These are phyloP conservation scores for Scedosporium minutisporum DNA, from an alignment of 2,329 filamentous ascomycete genomes.

Conservation along the genomic window DNA sequence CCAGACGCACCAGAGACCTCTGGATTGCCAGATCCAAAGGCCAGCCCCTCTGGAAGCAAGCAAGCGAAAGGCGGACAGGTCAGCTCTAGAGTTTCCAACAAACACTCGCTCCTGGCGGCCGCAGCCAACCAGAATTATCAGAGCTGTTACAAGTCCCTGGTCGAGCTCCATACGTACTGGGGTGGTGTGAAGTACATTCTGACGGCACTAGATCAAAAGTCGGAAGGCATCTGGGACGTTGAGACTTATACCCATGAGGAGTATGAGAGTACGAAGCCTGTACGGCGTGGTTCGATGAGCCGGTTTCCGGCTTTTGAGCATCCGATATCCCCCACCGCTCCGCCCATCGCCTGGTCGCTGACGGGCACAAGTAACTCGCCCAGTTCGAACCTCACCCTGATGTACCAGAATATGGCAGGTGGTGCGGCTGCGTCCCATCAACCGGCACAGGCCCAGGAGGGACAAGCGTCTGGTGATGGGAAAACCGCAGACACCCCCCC, in stretches of 20 bases:
- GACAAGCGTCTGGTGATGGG: background rate
- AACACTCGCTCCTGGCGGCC: constrained; percentile 68
- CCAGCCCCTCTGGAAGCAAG: constrained; percentile 4
- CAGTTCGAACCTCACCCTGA: constrained; percentile 70
- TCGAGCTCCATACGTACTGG: constrained; percentile 78
- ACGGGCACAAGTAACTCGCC: constrained; percentile 80
- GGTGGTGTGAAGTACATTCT: constrained; percentile 79
- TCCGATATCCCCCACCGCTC: constrained; percentile 38
- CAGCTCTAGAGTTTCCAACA: constrained; percentile 36
- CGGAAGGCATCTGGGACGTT: constrained; percentile 75
- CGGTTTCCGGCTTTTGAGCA: constrained; percentile 35
- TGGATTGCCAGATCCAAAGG: constrained; percentile 29
- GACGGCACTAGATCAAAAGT: constrained; percentile 77
- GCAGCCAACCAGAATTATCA: constrained; percentile 83
- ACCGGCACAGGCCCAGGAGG: background rate
- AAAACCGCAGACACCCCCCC: constrained; percentile 37
- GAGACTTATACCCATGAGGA: constrained; percentile 62
- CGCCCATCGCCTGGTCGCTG: constrained; percentile 71
- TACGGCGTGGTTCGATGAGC: constrained; percentile 28
- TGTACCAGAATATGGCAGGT: constrained; percentile 53
- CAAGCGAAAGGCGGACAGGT: constrained; percentile 8
- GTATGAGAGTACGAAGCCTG: constrained; percentile 59
- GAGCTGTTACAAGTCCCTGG: constrained; percentile 72
- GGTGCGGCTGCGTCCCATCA: background rate
- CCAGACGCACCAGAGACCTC: constrained; percentile 47